Evolutionary conservation across 2,329 filamentous ascomycete genomes (phyloP).

Genomic region (Xylariaceae sp.): DNA sequence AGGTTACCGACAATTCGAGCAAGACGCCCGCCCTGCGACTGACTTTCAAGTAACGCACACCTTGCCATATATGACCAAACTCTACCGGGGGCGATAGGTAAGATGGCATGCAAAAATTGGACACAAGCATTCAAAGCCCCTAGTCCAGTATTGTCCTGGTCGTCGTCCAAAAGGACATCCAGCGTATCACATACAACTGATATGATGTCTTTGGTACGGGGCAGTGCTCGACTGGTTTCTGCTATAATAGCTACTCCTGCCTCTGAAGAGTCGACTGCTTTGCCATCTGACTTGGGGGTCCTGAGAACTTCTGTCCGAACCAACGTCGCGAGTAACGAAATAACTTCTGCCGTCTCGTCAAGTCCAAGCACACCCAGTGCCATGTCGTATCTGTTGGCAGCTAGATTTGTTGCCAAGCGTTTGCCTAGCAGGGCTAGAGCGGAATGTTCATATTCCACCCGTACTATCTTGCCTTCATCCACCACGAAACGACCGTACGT

Average conservation of each 20-base stretch:
- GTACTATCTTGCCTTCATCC: conserved; percentile 76
- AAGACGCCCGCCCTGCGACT: conserved; percentile 78
- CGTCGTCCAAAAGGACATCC: conserved; percentile 71
- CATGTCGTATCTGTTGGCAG: conserved; percentile 60
- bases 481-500: conserved; percentile 76
- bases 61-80: conserved; percentile 90
- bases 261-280: conserved; percentile 35
- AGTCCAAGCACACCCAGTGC: conserved; percentile 61
- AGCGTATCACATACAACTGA: conserved; percentile 84
- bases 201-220: conserved; percentile 75
- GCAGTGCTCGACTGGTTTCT: conserved; percentile 62
- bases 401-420: conserved; percentile 71
- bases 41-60: conserved; percentile 78
- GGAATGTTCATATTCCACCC: conserved; percentile 81
- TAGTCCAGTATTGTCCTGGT: conserved; percentile 69
- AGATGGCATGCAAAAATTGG: conserved; percentile 77
- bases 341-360: conserved; percentile 74
- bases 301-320: conserved; percentile 60
- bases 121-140: conserved; percentile 73
- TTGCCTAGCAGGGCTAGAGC: conserved; percentile 80
- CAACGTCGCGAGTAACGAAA: conserved; percentile 75
- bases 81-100: conserved; percentile 78
- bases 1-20: conserved; percentile 80
- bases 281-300: conserved; percentile 33
- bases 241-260: conserved; percentile 58